Base-by-base conservation (phyloP, 306 rosid species). In the Dalbergia cultrata region DNA sequence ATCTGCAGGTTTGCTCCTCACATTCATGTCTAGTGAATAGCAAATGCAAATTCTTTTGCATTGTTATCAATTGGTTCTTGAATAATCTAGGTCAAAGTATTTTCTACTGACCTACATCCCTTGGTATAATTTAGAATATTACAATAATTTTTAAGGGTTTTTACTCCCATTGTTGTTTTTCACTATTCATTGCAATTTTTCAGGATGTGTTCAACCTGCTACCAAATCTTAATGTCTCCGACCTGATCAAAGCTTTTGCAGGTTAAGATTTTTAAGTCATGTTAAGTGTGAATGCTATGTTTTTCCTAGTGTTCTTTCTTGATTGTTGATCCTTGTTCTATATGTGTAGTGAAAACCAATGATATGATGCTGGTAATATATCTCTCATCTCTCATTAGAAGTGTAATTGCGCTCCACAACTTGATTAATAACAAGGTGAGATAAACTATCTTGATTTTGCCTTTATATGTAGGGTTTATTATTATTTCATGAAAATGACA, bases 321-420 rank as follows among this genome's bases (percentile, higher is more conserved):
- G 57, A 77, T 77, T 57, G 22, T 65, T 81, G 70, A 81, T 59
- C 68, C 7, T 22, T 77, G 21, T 72, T 13, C 47, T 70, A 13
- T 72, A 78, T 70, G 37, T 78, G 86, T 18, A 87, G 90, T 87
- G 80, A 87, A 87, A 87, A 87, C 90, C 11, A 87, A 87, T 81
- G 90, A 87, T 72, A 87, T 87, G 90, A 87, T 87, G 90, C 81
- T 87, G 74, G 90, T 87, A 33, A 81, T 87, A 45, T 87, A 87
- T 79, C 84, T 87, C 5, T 87, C 90, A 8, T 87, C 90, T 44
- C 88, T 87, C 71, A 84, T 84, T 45, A 80, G 88, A 82, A 87
- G 88, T 70, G 90, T 87, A 37, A 84, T 84, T 37, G 90, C 90
- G 41, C 90, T 87, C 70, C 88, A 84, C 86, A 87, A 84, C 86